Percentiles rank a stretch among this genome's conserved stretches.
Evolutionary conservation across 352 stramenopile species (phyloP).

Genomic region (Phytophthora quininea): DNA sequence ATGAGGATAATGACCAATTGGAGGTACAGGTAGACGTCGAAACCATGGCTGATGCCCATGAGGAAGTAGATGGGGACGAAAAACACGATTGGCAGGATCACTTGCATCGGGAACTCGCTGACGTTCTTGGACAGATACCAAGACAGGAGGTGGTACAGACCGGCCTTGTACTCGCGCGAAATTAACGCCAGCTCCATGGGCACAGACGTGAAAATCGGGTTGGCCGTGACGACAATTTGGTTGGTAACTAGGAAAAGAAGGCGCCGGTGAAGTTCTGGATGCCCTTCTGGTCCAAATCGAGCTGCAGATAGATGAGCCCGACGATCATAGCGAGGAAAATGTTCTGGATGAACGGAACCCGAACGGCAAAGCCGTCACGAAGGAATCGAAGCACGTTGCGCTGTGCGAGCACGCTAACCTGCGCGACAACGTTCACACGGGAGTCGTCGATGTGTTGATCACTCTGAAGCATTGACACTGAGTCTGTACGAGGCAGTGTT

Average conservation of each 20-base stretch:
- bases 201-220: slow-evolving; percentile 43
- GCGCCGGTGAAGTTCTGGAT: slow-evolving; percentile 53
- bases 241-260: slow-evolving; percentile 58
- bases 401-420: slow-evolving; percentile 41
- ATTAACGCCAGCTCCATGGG: slow-evolving; percentile 53
- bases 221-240: slow-evolving; percentile 40
- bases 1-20: slow-evolving; percentile 49
- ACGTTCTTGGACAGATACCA: slow-evolving; percentile 66
- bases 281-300: slow-evolving; percentile 40
- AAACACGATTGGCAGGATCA: slow-evolving; percentile 47
- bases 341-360: slow-evolving; percentile 28
- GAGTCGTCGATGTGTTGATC: slow-evolving; percentile 16
- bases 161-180: slow-evolving; percentile 43
- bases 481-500: slow-evolving; percentile 10
- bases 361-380: slow-evolving; percentile 41
- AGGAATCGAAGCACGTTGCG: slow-evolving; percentile 45
- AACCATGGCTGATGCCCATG: slow-evolving; percentile 46
- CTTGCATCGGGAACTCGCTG: slow-evolving; percentile 53
- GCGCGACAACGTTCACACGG: slow-evolving; percentile 23
- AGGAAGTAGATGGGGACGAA: slow-evolving; percentile 48
- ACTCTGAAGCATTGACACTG: background rate
- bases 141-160: slow-evolving; percentile 38
- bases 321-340: slow-evolving; percentile 45
- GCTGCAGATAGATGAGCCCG: slow-evolving; percentile 54
- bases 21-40: slow-evolving; percentile 38